Evolutionary conservation across 768 basidiomycete species (phyloP).

Genomic region (Tubosaeta sp.): DNA sequence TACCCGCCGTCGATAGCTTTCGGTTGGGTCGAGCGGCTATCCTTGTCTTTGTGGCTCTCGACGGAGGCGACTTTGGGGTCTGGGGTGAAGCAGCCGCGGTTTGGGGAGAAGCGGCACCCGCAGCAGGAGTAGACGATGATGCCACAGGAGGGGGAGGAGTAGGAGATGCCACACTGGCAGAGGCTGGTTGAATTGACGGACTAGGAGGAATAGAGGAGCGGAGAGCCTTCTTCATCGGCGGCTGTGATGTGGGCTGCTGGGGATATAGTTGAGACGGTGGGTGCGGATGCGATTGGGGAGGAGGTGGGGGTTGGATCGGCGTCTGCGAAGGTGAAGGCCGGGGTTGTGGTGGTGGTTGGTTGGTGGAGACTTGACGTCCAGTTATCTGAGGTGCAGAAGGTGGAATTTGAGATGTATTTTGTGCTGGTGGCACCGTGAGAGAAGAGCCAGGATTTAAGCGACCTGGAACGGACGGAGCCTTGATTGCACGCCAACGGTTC

Average conservation of each 20-base stretch:
- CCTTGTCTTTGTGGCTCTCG: conserved; percentile 50
- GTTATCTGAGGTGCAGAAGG: conserved; percentile 19
- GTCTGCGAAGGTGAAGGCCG: conserved; percentile 9
- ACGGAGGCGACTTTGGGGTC: conserved; percentile 68
- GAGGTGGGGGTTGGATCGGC: conserved; percentile 2
- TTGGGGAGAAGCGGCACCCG: conserved; percentile 38
- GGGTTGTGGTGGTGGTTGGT: conserved; percentile 19
- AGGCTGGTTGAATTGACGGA: conserved; percentile 17
- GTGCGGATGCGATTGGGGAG: conserved; percentile 10
- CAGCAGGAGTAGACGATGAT: conserved; percentile 49
- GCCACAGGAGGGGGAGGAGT: conserved; percentile 45
- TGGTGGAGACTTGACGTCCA: conserved; percentile 30
- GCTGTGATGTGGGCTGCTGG: conserved; percentile 7
- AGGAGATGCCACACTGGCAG: conserved; percentile 20
- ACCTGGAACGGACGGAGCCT: conserved; percentile 4
- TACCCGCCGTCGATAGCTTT: conserved; percentile 31
- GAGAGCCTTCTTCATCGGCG: conserved; percentile 15
- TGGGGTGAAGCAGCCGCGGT: conserved; percentile 53
- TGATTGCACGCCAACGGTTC: conserved; percentile 25
- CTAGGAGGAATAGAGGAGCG: conserved; percentile 18
- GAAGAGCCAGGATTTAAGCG: conserved; percentile 8
- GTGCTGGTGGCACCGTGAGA: conserved; percentile 15
- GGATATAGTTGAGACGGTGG: conserved; percentile 3
- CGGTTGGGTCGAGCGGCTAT: conserved; percentile 19
- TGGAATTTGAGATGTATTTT: conserved; percentile 15